Conservation (phyloP, 495 filamentous ascomycete species). For the Aspergillus bridgeri region DNA sequence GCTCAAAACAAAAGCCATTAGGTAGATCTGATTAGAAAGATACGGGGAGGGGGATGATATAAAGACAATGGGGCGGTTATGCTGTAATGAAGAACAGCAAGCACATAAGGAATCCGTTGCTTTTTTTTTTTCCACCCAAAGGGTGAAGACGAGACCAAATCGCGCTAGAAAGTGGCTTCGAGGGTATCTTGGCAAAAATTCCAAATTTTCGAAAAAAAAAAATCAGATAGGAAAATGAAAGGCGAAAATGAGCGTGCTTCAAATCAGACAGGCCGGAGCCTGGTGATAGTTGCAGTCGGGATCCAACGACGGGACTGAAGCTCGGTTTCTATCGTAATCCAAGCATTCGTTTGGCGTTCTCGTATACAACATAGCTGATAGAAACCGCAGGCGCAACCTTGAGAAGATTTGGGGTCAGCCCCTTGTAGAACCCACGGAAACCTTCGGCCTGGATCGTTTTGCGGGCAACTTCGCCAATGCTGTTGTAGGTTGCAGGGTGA, state of each 20-base stretch:
- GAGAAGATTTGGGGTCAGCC: conserved; percentile 89
- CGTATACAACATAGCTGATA: conserved; percentile 97
- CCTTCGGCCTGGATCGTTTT: conserved; percentile 84
- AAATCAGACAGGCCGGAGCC: background rate
- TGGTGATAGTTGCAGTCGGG: background rate
- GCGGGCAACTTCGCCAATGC: conserved; percentile 79
- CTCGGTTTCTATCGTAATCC: conserved; percentile 56
- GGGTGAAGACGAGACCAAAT: conserved; percentile 1
- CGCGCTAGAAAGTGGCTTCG: conserved; percentile 13
- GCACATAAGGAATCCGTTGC: conserved; percentile 2
- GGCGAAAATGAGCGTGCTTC: background rate
- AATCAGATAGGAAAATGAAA: conserved; percentile 8
- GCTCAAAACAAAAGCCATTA: background rate
- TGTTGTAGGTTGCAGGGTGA: conserved; percentile 86
- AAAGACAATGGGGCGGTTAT: background rate
- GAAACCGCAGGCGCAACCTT: conserved; percentile 96
- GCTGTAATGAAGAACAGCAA: conserved; percentile 8
- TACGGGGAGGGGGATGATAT: conserved; percentile 2
- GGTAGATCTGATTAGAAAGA: background rate
- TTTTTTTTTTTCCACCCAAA: conserved; percentile 14
- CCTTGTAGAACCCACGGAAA: conserved; percentile 84
- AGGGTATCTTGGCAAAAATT: conserved; percentile 31
- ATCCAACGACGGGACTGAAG: background rate
- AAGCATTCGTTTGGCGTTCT: conserved; percentile 82
- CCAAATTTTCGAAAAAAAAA: conserved; percentile 16